phyloP scores from a whole-genome alignment of 176 grass and related monocot species.

The Oryza brachyantha region DNA sequence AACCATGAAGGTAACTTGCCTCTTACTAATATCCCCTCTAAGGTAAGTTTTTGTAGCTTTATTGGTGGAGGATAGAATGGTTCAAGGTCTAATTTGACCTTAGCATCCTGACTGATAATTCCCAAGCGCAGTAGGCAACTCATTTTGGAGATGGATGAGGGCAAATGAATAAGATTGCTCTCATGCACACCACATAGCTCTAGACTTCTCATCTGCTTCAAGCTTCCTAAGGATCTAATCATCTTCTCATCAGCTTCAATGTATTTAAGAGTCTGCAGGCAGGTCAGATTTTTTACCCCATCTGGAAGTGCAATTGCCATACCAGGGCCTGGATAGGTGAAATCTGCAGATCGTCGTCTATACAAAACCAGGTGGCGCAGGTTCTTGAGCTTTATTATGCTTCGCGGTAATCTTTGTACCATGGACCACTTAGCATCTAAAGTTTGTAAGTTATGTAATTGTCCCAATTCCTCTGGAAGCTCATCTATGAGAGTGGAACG shows the following conservation, averaged over 20 bases:
- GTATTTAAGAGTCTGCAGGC: slow-evolving; percentile 46
- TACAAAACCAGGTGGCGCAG: slow-evolving; percentile 40
- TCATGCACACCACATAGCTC: slow-evolving; percentile 33
- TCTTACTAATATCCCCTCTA: slow-evolving; percentile 31
- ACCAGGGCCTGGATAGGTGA: background rate
- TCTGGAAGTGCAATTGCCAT: slow-evolving; percentile 23
- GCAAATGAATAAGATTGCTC: slow-evolving; percentile 10
- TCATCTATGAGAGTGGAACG: slow-evolving; percentile 32
- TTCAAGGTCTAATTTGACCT: slow-evolving; percentile 32
- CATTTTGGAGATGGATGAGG: slow-evolving; percentile 43
- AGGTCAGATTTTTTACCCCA: slow-evolving; percentile 28
- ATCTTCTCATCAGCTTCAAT: slow-evolving; percentile 26
- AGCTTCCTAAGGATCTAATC: slow-evolving; percentile 29
- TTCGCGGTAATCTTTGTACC: slow-evolving; percentile 33
- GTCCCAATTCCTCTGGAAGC: slow-evolving; percentile 33
- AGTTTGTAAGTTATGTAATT: slow-evolving; percentile 41
- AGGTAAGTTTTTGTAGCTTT: slow-evolving; percentile 29
- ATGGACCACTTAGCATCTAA: slow-evolving; percentile 41
- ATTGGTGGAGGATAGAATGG: slow-evolving; percentile 27
- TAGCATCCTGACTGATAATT: slow-evolving; percentile 7
- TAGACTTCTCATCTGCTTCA: slow-evolving; percentile 41
- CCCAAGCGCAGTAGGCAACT: slow-evolving; percentile 18
- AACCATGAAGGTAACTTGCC: slow-evolving; percentile 38
- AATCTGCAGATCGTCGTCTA: slow-evolving; percentile 7
- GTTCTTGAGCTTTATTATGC: slow-evolving; percentile 34